Conservation (phyloP, 352 stramenopile genomes). For the Thalassiosira allenii region DNA sequence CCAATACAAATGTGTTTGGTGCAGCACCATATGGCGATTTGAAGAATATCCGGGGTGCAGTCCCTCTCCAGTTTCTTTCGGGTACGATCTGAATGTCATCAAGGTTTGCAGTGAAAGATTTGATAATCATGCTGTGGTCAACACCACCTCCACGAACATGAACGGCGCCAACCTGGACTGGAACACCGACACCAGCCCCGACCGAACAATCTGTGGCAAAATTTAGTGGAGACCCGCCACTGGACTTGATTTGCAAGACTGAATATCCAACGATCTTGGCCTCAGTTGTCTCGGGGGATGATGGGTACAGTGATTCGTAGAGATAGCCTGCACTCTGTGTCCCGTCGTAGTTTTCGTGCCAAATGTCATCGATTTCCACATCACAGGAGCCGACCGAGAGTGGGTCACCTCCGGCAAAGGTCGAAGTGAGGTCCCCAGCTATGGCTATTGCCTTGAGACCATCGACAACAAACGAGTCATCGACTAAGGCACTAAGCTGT, state of each 20-base stretch:
- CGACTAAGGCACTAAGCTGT: constrained; percentile 43
- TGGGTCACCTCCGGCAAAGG: constrained; percentile 40
- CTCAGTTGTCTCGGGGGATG: constrained; percentile 36
- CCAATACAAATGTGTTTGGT: constrained; percentile 40
- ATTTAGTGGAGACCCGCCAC: constrained; percentile 15
- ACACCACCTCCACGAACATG: constrained; percentile 40
- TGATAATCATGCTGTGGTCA: constrained; percentile 61
- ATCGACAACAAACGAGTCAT: constrained; percentile 47
- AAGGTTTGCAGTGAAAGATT: constrained; percentile 55
- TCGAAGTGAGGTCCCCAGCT: constrained; percentile 51
- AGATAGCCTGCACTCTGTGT: constrained; percentile 49
- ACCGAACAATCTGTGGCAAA: constrained; percentile 52
- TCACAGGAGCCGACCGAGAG: constrained; percentile 46
- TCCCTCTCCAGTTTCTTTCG: constrained; percentile 68
- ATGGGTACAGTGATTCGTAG: constrained; percentile 46
- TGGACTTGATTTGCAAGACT: constrained; percentile 43
- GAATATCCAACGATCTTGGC: constrained; percentile 51
- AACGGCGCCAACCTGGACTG: constrained; percentile 38
- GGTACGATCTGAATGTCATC: constrained; percentile 47
- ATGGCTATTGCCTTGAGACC: constrained; percentile 52
- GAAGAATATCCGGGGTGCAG: constrained; percentile 56
- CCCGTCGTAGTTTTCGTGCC: constrained; percentile 35
- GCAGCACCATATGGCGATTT: constrained; percentile 49
- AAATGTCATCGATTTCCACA: constrained; percentile 39
- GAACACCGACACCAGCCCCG: constrained; percentile 32